These are phyloP conservation scores for Starmerella powellii DNA, from an alignment of 805 yeast species.

Conservation along the genomic window DNA sequence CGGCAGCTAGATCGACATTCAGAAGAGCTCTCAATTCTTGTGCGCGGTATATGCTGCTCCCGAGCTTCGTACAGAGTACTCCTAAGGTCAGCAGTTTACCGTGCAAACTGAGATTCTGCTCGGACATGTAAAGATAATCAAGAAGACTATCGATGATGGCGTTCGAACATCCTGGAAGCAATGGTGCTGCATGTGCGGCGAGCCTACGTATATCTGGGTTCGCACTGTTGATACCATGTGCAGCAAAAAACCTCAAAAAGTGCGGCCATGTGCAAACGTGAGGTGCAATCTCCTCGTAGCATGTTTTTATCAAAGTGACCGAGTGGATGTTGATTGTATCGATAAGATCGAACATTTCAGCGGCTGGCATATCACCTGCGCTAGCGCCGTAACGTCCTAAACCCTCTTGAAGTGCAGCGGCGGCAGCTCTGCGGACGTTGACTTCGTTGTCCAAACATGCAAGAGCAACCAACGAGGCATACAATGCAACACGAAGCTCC, in stretches of 20 bases:
- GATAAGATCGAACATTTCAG: conserved; percentile 33
- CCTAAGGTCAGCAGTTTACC: conserved; percentile 16
- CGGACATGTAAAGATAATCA: background rate
- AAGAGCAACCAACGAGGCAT: conserved; percentile 36
- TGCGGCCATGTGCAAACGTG: conserved; percentile 14
- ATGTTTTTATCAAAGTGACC: conserved; percentile 34
- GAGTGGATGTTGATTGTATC: conserved; percentile 46
- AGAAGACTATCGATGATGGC: background rate
- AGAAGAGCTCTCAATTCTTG: background rate
- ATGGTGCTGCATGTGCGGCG: conserved; percentile 33
- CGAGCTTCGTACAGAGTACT: background rate
- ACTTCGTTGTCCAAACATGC: conserved; percentile 64
- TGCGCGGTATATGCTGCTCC: background rate
- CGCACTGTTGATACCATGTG: conserved; percentile 29
- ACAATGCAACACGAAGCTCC: conserved; percentile 19
- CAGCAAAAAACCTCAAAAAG: conserved; percentile 27
- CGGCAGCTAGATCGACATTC: background rate
- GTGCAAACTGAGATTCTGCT: conserved; percentile 1
- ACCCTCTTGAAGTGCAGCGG: conserved; percentile 79
- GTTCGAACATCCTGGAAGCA: background rate
- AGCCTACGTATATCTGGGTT: conserved; percentile 36
- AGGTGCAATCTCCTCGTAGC: conserved; percentile 34
- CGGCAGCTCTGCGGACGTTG: conserved; percentile 63
- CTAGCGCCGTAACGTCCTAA: conserved; percentile 57
- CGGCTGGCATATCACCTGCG: conserved; percentile 26